Conservation (phyloP, 257 asterid genomes). For the Verbena officinalis region DNA sequence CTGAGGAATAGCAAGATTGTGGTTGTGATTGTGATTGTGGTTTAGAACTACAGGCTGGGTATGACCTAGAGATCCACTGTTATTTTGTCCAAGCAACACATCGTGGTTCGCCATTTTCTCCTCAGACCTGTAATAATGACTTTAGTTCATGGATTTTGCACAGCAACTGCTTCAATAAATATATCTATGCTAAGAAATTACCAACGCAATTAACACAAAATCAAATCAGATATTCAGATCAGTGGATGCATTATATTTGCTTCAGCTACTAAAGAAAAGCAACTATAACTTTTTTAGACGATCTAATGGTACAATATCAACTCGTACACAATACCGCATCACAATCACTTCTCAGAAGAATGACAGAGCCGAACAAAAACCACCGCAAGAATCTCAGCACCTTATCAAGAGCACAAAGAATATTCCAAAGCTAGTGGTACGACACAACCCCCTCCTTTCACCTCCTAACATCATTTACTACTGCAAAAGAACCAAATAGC, state of each 20-base stretch:
- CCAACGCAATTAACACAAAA: neutral
- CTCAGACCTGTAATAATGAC: slow-evolving; percentile 23
- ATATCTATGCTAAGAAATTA: slow-evolving; percentile 7
- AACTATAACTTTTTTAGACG: neutral
- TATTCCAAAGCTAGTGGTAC: slow-evolving; percentile 1
- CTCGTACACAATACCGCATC: slow-evolving; percentile 19
- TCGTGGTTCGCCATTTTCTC: slow-evolving; percentile 64
- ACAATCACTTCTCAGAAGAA: neutral
- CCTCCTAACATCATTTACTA: slow-evolving; percentile 6
- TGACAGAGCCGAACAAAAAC: neutral
- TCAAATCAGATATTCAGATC: neutral
- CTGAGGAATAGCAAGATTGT: slow-evolving; percentile 47
- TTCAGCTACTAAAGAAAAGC: slow-evolving; percentile 7
- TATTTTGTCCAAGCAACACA: slow-evolving; percentile 54
- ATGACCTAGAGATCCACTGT: slow-evolving; percentile 46
- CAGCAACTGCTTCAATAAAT: slow-evolving; percentile 2
- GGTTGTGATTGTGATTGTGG: slow-evolving; percentile 54
- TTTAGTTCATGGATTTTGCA: slow-evolving; percentile 13
- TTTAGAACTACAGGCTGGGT: slow-evolving; percentile 54
- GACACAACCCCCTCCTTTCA: neutral
- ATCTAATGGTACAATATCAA: slow-evolving; percentile 3
- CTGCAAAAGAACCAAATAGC: slow-evolving; percentile 5
- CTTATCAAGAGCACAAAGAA: slow-evolving; percentile 13
- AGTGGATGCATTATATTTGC: neutral
- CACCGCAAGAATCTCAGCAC: neutral